Conservation (phyloP, 1,284 basidiomycete genomes). For the Sanghuangporus sanghuang region DNA sequence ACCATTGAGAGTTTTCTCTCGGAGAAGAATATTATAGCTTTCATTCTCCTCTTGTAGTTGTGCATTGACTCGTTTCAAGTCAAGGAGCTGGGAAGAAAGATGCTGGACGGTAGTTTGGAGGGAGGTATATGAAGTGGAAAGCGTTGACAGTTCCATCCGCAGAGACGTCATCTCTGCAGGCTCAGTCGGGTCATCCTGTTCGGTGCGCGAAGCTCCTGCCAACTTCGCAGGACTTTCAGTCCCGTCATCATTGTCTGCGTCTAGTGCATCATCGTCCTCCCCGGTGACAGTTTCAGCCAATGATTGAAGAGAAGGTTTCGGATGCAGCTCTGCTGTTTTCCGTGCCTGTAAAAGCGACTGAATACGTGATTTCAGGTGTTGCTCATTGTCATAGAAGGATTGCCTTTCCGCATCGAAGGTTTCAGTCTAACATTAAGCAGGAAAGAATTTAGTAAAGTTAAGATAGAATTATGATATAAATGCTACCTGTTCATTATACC, state of each 20-base stretch:
- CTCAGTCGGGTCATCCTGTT: slow-evolving; percentile 61
- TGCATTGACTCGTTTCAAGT: slow-evolving; percentile 75
- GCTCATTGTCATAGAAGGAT: slow-evolving; percentile 82
- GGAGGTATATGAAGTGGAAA: slow-evolving; percentile 74
- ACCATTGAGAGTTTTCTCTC: slow-evolving; percentile 85
- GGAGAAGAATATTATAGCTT: slow-evolving; percentile 86
- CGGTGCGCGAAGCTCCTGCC: slow-evolving; percentile 29
- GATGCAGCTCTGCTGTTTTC: slow-evolving; percentile 31
- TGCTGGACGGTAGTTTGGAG: slow-evolving; percentile 72
- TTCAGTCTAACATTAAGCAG: slow-evolving; percentile 42
- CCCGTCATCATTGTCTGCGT: slow-evolving; percentile 33
- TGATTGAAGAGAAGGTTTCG: not conserved
- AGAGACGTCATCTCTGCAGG: slow-evolving; percentile 81
- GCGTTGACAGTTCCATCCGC: slow-evolving; percentile 71
- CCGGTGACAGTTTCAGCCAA: not conserved
- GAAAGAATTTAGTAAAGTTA: slow-evolving; percentile 12
- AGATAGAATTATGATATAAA: slow-evolving; percentile 7
- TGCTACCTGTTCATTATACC: slow-evolving; percentile 76
- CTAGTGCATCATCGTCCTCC: slow-evolving; percentile 21
- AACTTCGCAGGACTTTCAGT: slow-evolving; percentile 27
- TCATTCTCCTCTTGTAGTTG: slow-evolving; percentile 90
- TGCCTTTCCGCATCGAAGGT: slow-evolving; percentile 83
- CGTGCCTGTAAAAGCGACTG: slow-evolving; percentile 68
- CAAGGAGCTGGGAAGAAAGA: slow-evolving; percentile 70
- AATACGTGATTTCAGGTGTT: slow-evolving; percentile 82